Conservation (phyloP, 768 basidiomycete genomes). For the Tylopilus felleus region DNA sequence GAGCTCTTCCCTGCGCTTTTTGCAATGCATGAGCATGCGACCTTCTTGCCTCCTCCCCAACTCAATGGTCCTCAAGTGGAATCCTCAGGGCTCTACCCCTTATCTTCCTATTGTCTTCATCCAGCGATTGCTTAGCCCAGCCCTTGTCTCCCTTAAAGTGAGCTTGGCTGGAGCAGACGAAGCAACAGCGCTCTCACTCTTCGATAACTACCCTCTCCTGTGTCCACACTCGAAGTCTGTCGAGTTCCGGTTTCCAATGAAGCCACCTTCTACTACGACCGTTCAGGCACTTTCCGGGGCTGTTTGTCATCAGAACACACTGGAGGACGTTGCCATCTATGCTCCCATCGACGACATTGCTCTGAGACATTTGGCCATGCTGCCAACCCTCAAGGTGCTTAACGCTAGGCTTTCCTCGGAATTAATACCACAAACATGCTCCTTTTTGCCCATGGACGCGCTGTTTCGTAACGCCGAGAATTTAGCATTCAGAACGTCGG, state of each 20-base stretch:
- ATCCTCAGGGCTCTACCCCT: background rate
- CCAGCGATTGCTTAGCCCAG: slow-evolving; percentile 8
- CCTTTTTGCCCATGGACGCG: background rate
- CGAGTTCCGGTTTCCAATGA: background rate
- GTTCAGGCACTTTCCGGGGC: slow-evolving; percentile 5
- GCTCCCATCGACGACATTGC: background rate
- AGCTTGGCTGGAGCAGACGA: background rate
- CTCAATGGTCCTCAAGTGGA: slow-evolving; percentile 5
- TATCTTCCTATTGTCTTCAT: slow-evolving; percentile 1
- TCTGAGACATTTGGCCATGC: slow-evolving; percentile 3
- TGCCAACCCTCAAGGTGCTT: slow-evolving; percentile 8
- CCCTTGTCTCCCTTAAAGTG: slow-evolving; percentile 1
- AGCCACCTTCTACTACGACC: background rate
- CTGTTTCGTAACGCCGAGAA: background rate
- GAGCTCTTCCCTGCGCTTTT: background rate
- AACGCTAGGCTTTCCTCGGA: background rate
- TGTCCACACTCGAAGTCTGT: slow-evolving; percentile 5
- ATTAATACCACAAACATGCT: background rate
- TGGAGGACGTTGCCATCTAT: background rate
- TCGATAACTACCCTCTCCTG: slow-evolving; percentile 4
- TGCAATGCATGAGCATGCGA: slow-evolving; percentile 3
- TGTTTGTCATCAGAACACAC: background rate
- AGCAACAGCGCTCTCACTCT: slow-evolving; percentile 2
- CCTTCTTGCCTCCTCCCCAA: slow-evolving; percentile 8
- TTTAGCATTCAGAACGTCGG: background rate